Conservation (phyloP, 1,284 basidiomycete genomes). For the Fomitopsis betulina region DNA sequence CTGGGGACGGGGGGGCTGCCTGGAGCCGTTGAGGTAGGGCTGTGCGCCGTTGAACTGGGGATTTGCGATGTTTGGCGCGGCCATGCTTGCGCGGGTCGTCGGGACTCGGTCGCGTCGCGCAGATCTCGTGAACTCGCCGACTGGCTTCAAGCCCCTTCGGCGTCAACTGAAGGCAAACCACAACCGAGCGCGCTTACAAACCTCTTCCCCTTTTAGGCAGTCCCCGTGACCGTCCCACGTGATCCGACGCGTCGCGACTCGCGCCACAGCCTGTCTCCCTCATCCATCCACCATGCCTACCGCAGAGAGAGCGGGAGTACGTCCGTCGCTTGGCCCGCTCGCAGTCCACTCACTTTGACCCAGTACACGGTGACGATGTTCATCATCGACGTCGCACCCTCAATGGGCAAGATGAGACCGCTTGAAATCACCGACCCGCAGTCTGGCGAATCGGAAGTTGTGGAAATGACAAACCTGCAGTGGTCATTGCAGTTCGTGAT, state of each 20-base stretch:
- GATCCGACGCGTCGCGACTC: constrained; percentile 14
- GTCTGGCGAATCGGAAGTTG: constrained; percentile 44
- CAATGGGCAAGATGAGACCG: constrained; percentile 68
- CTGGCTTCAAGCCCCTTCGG: not conserved
- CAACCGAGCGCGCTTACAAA: constrained; percentile 15
- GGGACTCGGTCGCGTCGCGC: constrained; percentile 15
- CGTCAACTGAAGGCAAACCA: not conserved
- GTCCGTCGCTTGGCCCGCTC: not conserved
- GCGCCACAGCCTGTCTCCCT: constrained; percentile 2
- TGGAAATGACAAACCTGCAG: constrained; percentile 72
- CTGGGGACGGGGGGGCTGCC: constrained; percentile 15
- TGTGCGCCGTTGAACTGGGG: constrained; percentile 14
- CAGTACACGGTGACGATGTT: constrained; percentile 85
- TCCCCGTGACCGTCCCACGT: not conserved
- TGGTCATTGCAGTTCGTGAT: constrained; percentile 84
- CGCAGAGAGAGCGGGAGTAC: constrained; percentile 73
- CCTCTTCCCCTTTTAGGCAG: constrained; percentile 2
- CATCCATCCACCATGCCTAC: constrained; percentile 49
- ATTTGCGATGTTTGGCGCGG: constrained; percentile 25
- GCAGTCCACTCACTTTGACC: not conserved
- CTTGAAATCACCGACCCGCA: constrained; percentile 53
- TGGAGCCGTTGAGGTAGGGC: constrained; percentile 15
- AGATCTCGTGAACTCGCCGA: constrained; percentile 22
- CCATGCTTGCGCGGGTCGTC: constrained; percentile 22
- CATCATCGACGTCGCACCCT: constrained; percentile 81